Percentiles rank a stretch among this genome's conserved stretches.
phyloP scores from a whole-genome alignment of 2,329 filamentous ascomycete genomes.

The Curvularia spicifera region DNA sequence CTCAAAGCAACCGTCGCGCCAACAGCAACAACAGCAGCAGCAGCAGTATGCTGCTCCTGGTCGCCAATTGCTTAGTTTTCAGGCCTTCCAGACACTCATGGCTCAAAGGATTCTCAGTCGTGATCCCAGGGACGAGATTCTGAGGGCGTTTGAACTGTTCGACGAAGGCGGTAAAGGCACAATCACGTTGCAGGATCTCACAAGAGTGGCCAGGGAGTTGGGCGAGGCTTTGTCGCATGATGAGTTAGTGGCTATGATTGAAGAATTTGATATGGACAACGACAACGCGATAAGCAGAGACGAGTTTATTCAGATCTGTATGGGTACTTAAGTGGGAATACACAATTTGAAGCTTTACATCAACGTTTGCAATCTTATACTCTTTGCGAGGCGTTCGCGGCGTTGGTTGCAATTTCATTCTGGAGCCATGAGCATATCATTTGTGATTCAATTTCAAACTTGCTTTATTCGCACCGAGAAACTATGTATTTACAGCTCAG shows the following conservation, averaged over 20 bases:
- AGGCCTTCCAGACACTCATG: constrained; percentile 74
- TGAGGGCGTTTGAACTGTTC: constrained; percentile 90
- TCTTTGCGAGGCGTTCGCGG: constrained; percentile 11
- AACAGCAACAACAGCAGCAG: constrained; percentile 15
- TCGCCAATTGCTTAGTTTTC: constrained; percentile 74
- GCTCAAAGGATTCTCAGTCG: constrained; percentile 80
- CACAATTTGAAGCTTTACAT: not conserved
- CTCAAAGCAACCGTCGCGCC: constrained; percentile 6
- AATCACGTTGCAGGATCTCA: constrained; percentile 86
- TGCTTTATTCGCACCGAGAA: constrained; percentile 38
- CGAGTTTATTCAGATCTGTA: constrained; percentile 71
- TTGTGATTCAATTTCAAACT: constrained; percentile 17
- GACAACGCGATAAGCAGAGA: constrained; percentile 76
- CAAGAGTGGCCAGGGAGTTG: constrained; percentile 85
- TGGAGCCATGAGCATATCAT: not conserved
- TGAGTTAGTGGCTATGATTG: constrained; percentile 94
- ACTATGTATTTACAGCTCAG: constrained; percentile 50
- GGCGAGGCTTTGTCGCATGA: constrained; percentile 93
- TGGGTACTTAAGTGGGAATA: constrained; percentile 45
- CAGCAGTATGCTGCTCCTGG: constrained; percentile 32
- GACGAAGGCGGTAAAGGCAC: constrained; percentile 91
- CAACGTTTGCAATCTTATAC: not conserved
- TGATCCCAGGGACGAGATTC: constrained; percentile 88
- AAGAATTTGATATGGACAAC: constrained; percentile 94
- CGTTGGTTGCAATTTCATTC: constrained; percentile 5